Conservation (phyloP, 352 stramenopile genomes). For the Phytopythium oedochilum region DNA sequence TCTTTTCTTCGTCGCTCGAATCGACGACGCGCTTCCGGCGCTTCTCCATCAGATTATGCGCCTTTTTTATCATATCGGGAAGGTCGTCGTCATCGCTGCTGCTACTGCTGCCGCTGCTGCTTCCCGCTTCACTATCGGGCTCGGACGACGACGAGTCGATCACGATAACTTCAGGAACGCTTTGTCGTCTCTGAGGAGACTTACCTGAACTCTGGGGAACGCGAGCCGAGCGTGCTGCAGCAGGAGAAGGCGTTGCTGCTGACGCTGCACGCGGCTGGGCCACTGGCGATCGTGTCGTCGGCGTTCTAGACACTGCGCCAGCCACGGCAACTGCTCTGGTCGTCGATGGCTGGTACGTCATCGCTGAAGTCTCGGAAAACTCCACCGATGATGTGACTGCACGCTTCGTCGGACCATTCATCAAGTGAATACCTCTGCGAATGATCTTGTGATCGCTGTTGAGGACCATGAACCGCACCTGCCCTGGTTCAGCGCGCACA, state of each 20-base stretch:
- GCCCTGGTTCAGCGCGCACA: constrained; percentile 29
- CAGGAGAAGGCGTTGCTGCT: neutral
- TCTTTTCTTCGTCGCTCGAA: neutral
- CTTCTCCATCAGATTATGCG: neutral
- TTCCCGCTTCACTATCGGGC: neutral
- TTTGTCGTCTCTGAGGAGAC: constrained; percentile 8
- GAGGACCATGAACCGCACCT: constrained; percentile 44
- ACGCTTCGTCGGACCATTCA: constrained; percentile 11
- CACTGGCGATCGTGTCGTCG: neutral
- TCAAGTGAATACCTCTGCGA: constrained; percentile 32
- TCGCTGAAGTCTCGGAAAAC: constrained; percentile 4
- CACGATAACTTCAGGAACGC: constrained; percentile 14
- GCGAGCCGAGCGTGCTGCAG: neutral
- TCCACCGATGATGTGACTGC: constrained; percentile 13
- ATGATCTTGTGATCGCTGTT: constrained; percentile 30
- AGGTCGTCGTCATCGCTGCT: constrained; percentile 6
- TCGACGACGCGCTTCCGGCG: neutral
- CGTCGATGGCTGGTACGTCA: neutral
- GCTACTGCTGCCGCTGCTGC: constrained; percentile 6
- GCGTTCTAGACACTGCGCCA: neutral
- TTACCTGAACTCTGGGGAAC: neutral
- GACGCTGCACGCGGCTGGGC: neutral
- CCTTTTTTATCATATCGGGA: constrained; percentile 7
- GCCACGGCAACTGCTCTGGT: neutral
- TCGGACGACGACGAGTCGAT: constrained; percentile 12